Percentiles rank a stretch among this genome's conserved stretches.
Conservation (phyloP, 2,329 filamentous ascomycete species). For the Fusarium sp. region DNA sequence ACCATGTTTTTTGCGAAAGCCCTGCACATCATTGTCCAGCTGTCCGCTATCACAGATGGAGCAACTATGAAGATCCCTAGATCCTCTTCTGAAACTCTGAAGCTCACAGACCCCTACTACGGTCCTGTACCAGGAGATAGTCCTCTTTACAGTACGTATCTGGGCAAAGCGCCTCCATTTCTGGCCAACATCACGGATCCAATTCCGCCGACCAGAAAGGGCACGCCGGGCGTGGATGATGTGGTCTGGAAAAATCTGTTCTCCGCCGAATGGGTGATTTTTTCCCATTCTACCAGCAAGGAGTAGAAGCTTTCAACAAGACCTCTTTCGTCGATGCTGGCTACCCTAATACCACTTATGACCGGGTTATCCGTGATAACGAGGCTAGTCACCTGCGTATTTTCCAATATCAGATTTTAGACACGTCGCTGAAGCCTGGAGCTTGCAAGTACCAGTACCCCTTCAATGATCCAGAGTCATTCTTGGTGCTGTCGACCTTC, state of each 20-base stretch:
- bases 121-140: neutral
- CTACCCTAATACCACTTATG: neutral
- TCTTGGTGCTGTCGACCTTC: neutral
- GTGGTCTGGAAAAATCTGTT: neutral
- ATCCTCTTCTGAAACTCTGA: neutral
- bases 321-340: neutral
- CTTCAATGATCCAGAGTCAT: neutral
- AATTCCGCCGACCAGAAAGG: neutral
- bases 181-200: neutral
- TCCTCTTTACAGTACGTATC: neutral
- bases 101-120: neutral
- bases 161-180: neutral
- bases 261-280: neutral
- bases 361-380: neutral
- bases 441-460: neutral
- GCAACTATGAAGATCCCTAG: neutral
- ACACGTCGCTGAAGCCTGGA: neutral
- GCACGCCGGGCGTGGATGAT: neutral
- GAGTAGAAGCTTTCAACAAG: neutral
- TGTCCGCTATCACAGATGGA: neutral
- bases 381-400: neutral
- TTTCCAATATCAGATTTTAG: neutral
- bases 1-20: neutral
- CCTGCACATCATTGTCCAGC: accelerated
- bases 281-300: neutral